These are phyloP conservation scores for Kodamaea sagamina DNA, from an alignment of 805 yeast genomes.

Conservation along the genomic window DNA sequence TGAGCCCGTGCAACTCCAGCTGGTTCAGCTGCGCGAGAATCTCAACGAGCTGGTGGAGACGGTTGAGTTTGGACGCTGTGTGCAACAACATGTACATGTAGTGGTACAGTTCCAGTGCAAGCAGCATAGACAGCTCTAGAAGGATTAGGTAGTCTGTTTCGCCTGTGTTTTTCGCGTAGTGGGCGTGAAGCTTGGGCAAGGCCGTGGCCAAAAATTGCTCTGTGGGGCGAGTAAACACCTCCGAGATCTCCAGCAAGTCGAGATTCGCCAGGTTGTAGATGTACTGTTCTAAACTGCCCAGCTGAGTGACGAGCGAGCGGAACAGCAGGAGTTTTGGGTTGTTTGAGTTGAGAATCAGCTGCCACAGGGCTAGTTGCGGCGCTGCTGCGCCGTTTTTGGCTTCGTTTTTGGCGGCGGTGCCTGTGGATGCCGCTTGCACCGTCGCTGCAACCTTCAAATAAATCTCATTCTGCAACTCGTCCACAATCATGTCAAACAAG, in stretches of 20 bases:
- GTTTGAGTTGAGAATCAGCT: constrained; percentile 22
- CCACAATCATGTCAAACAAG: constrained; percentile 71
- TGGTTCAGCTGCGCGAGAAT: constrained; percentile 55
- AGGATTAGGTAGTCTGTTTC: constrained; percentile 32
- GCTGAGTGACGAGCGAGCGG: constrained; percentile 33
- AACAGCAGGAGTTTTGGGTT: constrained; percentile 41
- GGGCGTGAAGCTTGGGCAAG: constrained; percentile 31
- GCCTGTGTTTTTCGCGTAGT: constrained; percentile 19
- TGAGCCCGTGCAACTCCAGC: constrained; percentile 63
- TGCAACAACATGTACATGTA: constrained; percentile 56
- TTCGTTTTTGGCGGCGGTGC: constrained; percentile 1
- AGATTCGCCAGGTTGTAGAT: constrained; percentile 57
- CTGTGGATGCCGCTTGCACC: not conserved
- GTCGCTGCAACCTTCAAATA: constrained; percentile 46
- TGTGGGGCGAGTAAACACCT: constrained; percentile 33
- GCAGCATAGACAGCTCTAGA: constrained; percentile 21
- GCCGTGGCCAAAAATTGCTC: constrained; percentile 30
- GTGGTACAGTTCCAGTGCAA: constrained; percentile 45
- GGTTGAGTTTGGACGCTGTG: constrained; percentile 60
- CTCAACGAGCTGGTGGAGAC: constrained; percentile 58
- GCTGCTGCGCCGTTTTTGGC: constrained; percentile 1
- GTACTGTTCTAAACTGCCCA: constrained; percentile 52
- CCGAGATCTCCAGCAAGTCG: constrained; percentile 54
- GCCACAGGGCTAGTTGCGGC: constrained; percentile 21
- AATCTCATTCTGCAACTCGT: constrained; percentile 71